Evolutionary conservation across 768 basidiomycete species (phyloP), one percentile per base, ranked within the genome.

Genomic region (Lactifluus rugatus): DNA sequence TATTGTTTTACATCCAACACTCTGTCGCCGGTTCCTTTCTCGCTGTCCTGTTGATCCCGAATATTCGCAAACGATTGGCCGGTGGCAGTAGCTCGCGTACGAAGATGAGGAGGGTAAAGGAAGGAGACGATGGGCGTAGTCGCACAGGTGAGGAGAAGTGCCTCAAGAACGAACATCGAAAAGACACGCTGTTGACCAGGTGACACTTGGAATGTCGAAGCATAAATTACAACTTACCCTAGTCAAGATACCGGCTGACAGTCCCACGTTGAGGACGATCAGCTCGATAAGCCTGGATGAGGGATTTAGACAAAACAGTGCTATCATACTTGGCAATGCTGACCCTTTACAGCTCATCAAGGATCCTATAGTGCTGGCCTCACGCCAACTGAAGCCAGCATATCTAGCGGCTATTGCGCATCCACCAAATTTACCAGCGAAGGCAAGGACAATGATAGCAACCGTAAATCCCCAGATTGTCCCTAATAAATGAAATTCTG

Each of bases 301-400:
- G 13, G 6, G 16, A 2, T 39, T 52, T 32, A 51, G 37, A 7
- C 5, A 41, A 6, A 45, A 21, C 11, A n/a, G 1, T 25, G 25
- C 21, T 21, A 10, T n/a, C 1, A 9, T 2, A 32, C 4, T 49
- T 54, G 25, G 10, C 17, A 39, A 28, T 54, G 52, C 75, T 36
- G 57, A 87, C 87, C 92, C 93, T 78, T 98, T 94, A 68, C 93
- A 95, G 66, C 85, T 89, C 94, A 99, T 97, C 52, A 98, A 70
- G 14, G 88, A 84, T 0, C 96, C 96, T 51, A 97, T 85, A 0
- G 93, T 84, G 36, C 82, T 77, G 0, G 86, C 72, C 67, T 98
- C 95, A 39, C 95, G 77, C 81, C 82, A 86, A 7, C 72, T 78
- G 71, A 91, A 97, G 0, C 86, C 84, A 8, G 83, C 65, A 31